phyloP scores from a whole-genome alignment of 768 basidiomycete genomes.

The Pholiota microspora region DNA sequence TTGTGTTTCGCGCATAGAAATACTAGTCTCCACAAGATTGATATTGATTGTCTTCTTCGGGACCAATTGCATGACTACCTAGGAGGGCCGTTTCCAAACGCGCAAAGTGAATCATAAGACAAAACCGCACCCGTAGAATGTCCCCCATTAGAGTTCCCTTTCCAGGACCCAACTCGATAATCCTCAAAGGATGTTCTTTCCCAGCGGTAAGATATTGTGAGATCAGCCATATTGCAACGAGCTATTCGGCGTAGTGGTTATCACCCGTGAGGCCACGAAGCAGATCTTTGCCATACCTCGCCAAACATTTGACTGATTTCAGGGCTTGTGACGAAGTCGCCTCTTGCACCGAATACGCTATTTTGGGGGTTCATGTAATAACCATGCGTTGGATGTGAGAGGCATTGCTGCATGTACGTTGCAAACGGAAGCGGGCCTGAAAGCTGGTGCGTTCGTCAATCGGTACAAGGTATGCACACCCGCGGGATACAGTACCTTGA shows the following conservation, averaged over 20 bases:
- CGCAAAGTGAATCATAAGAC: neutral
- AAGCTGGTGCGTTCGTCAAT: slow-evolving; percentile 44
- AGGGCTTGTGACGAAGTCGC: slow-evolving; percentile 96
- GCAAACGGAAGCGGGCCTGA: slow-evolving; percentile 89
- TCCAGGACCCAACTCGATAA: slow-evolving; percentile 94
- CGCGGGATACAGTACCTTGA: slow-evolving; percentile 53
- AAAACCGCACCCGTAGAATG: slow-evolving; percentile 68
- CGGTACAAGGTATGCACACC: neutral
- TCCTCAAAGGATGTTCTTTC: slow-evolving; percentile 47
- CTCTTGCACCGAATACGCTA: slow-evolving; percentile 78
- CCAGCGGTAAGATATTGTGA: slow-evolving; percentile 68
- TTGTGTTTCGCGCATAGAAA: slow-evolving; percentile 64
- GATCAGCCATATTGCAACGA: slow-evolving; percentile 84
- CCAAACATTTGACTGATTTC: slow-evolving; percentile 97
- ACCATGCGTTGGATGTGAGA: slow-evolving; percentile 86
- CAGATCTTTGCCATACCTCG: slow-evolving; percentile 58
- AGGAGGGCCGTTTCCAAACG: neutral
- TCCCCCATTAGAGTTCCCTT: slow-evolving; percentile 91
- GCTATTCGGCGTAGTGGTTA: slow-evolving; percentile 52
- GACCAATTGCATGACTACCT: slow-evolving; percentile 56
- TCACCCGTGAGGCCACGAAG: slow-evolving; percentile 20
- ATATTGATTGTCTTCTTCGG: slow-evolving; percentile 43
- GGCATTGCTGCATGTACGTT: slow-evolving; percentile 89
- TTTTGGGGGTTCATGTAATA: slow-evolving; percentile 83
- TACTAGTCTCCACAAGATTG: slow-evolving; percentile 82